These are phyloP conservation scores for Alternaria triticina DNA, from an alignment of 2,329 filamentous ascomycete genomes.

Conservation along the genomic window DNA sequence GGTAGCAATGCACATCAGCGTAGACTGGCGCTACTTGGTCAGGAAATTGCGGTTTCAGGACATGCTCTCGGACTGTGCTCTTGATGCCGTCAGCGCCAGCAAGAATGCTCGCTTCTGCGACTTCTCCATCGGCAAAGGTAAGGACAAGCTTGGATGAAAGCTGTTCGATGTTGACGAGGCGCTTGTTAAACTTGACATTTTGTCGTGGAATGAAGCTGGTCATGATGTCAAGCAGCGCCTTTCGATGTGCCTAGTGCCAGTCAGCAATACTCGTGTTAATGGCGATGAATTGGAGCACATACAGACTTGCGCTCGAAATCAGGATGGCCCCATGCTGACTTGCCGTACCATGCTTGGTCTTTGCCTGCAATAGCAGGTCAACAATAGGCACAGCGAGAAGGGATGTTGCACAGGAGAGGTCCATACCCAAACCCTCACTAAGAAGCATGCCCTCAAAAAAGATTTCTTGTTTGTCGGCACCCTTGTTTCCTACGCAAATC, in stretches of 20 bases:
- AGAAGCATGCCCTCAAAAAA: background rate
- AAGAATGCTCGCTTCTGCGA: background rate
- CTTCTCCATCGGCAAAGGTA: background rate
- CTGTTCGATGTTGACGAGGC: background rate
- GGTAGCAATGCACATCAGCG: background rate
- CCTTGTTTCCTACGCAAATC: background rate
- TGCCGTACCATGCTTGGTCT: background rate
- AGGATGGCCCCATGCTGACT: background rate
- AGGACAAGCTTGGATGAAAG: background rate
- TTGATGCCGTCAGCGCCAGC: background rate
- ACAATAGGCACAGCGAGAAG: background rate
- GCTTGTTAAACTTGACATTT: background rate
- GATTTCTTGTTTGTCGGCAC: background rate
- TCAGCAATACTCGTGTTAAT: background rate
- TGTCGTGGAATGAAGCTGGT: background rate
- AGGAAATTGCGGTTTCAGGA: background rate
- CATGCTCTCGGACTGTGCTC: background rate
- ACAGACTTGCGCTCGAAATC: background rate
- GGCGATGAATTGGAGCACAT: background rate
- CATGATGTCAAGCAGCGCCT: background rate
- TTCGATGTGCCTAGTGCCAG: background rate
- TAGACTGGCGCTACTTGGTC: background rate
- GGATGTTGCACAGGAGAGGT: fast-evolving
- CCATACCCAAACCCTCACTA: background rate
- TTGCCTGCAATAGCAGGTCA: background rate